phyloP scores from a whole-genome alignment of 768 basidiomycete species.

The Boletus rubescentipes region DNA sequence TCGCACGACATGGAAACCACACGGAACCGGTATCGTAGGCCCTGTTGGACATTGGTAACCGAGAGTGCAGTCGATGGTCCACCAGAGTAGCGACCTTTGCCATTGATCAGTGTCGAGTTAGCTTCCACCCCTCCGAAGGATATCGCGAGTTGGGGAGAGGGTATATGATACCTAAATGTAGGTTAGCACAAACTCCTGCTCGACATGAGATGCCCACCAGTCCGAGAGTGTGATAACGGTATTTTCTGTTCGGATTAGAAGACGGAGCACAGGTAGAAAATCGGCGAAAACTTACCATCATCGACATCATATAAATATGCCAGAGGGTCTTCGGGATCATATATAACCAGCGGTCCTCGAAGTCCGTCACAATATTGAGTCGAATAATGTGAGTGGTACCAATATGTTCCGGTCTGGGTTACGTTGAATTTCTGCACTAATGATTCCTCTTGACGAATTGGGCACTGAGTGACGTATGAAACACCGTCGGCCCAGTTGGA shows the following conservation, averaged over 20 bases:
- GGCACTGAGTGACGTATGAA: neutral
- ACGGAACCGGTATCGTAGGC: conserved; percentile 5
- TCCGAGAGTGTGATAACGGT: conserved; percentile 33
- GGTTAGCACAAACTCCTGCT: neutral
- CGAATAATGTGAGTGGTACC: conserved; percentile 35
- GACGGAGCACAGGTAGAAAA: neutral
- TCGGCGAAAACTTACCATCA: conserved; percentile 27
- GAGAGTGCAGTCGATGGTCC: conserved; percentile 2
- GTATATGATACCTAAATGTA: conserved; percentile 2
- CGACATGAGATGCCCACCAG: neutral
- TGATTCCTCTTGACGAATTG: conserved; percentile 25
- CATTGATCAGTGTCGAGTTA: conserved; percentile 6
- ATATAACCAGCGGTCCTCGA: conserved; percentile 30
- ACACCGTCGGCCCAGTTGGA: conserved; percentile 1
- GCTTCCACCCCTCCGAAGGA: neutral
- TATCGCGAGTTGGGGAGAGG: neutral
- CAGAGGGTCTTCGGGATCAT: conserved; percentile 3
- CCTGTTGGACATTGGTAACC: neutral
- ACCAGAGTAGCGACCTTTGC: conserved; percentile 4
- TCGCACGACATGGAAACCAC: conserved; percentile 1
- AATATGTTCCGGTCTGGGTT: conserved; percentile 37
- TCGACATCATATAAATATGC: conserved; percentile 41
- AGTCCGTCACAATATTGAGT: conserved; percentile 4
- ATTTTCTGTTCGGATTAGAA: conserved; percentile 17
- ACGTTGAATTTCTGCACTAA: conserved; percentile 38